A percentile compares a stretch with the other conserved stretches of the same genome.
Conservation (phyloP, 768 basidiomycete species). For the Leccinum variicolor region DNA sequence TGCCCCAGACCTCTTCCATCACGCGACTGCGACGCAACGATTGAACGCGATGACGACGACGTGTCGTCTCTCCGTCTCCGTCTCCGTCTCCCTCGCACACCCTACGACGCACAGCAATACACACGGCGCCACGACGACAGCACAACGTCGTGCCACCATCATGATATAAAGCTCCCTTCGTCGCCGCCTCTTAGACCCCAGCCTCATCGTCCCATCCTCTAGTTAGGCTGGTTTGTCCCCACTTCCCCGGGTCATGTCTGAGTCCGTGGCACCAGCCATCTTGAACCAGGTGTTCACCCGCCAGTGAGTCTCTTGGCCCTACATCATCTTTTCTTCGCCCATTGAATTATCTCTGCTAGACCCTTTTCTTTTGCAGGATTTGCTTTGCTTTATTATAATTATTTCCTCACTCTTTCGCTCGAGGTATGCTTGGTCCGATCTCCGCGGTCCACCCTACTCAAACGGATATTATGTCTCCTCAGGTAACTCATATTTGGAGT, state of each 20-base stretch:
- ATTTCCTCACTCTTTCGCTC: constrained; percentile 24
- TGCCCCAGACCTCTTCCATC: no score
- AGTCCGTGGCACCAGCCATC: not conserved
- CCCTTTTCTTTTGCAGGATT: constrained; percentile 12
- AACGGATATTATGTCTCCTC: not conserved
- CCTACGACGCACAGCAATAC: no score
- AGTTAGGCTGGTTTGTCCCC: not conserved
- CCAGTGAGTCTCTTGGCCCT: constrained; percentile 13
- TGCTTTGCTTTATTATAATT: constrained; percentile 25
- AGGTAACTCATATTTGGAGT: constrained; percentile 20
- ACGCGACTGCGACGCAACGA: no score
- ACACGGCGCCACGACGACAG: no score
- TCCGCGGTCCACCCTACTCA: not conserved
- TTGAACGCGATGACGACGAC: no score
- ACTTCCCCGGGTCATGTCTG: constrained; percentile 7
- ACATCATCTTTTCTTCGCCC: not conserved
- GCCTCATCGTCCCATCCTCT: not conserved
- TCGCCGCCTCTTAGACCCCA: no score
- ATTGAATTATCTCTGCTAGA: constrained; percentile 1
- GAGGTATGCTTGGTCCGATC: constrained; percentile 16
- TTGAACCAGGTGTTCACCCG: constrained; percentile 12
- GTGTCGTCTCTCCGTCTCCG: no score
- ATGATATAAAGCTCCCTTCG: no score
- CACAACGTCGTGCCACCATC: no score
- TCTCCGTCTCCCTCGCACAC: no score